phyloP scores from a whole-genome alignment of 1,139 yeast species.

The Entelexis paramagnoliae region DNA sequence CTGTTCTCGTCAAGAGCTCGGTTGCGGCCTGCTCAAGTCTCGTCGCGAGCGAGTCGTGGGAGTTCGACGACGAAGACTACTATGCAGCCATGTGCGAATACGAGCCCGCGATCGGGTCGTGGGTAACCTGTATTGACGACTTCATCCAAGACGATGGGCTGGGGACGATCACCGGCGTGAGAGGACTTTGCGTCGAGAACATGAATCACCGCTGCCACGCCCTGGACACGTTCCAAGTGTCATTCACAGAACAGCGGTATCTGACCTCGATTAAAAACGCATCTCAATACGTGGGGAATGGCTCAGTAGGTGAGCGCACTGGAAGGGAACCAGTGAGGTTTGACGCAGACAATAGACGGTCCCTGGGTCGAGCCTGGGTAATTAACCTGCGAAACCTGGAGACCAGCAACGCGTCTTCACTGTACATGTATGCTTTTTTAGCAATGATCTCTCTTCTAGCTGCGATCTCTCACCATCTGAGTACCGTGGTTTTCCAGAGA shows the following conservation, averaged over 20 bases:
- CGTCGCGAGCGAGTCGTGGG: neutral
- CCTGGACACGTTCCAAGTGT: neutral
- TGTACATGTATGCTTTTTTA: slow-evolving; percentile 5
- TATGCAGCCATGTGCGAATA: slow-evolving; percentile 8
- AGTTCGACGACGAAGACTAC: neutral
- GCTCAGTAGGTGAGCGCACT: neutral
- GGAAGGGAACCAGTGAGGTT: neutral
- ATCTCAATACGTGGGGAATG: neutral
- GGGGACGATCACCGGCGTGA: neutral
- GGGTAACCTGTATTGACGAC: slow-evolving; percentile 9
- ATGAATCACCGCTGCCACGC: slow-evolving; percentile 2
- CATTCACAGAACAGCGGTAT: neutral
- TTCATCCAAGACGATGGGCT: neutral
- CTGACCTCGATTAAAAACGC: neutral
- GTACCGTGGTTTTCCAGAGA: neutral
- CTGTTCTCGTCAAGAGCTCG: neutral
- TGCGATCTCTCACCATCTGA: neutral
- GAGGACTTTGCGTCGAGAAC: neutral
- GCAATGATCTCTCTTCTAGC: neutral
- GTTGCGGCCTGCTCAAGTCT: neutral
- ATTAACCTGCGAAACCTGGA: slow-evolving; percentile 1
- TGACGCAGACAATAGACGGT: neutral
- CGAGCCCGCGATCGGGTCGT: slow-evolving; percentile 14
- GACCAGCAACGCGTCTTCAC: neutral
- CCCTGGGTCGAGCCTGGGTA: neutral